These are phyloP conservation scores for Diospyros lotus DNA, from an alignment of 148 eudicot genomes.

Conservation along the genomic window DNA sequence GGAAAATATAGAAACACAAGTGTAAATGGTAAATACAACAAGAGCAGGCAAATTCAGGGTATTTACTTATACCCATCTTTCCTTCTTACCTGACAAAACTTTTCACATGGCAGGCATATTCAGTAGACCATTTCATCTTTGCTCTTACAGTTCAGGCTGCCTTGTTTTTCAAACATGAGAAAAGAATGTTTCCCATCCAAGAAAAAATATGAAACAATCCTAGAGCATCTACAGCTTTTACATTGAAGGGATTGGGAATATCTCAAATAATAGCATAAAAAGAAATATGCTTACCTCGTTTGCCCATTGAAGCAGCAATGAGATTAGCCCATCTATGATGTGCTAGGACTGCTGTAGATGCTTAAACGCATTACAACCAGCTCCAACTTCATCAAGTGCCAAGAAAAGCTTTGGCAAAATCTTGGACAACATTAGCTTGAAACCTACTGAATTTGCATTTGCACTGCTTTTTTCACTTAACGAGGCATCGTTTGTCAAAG, in stretches of 20 bases:
- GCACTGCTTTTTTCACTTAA: constrained; percentile 44
- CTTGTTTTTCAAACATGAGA: constrained; percentile 11
- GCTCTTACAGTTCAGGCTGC: constrained; percentile 14
- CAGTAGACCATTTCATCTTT: constrained; percentile 8
- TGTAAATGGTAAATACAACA: neutral
- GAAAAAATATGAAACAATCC: neutral
- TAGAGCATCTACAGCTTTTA: neutral
- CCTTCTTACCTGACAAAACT: neutral
- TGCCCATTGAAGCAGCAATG: neutral
- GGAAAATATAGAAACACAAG: neutral
- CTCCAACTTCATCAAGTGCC: constrained; percentile 64
- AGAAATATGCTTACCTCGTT: constrained; percentile 6
- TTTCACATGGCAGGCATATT: constrained; percentile 2
- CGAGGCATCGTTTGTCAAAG: constrained; percentile 79
- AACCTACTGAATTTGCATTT: constrained; percentile 87
- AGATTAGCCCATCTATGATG: neutral
- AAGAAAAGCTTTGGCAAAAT: constrained; percentile 67
- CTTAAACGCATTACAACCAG: constrained; percentile 62
- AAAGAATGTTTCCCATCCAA: constrained; percentile 15
- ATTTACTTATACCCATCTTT: constrained; percentile 1
- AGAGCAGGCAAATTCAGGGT: constrained; percentile 7
- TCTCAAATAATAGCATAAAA: neutral
- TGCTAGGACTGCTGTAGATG: constrained; percentile 51
- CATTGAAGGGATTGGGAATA: neutral
- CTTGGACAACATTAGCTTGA: constrained; percentile 92